Percentiles rank a stretch among this genome's conserved stretches.
phyloP scores from a whole-genome alignment of 2,329 filamentous ascomycete genomes.

The Davidsoniella eucalypti region DNA sequence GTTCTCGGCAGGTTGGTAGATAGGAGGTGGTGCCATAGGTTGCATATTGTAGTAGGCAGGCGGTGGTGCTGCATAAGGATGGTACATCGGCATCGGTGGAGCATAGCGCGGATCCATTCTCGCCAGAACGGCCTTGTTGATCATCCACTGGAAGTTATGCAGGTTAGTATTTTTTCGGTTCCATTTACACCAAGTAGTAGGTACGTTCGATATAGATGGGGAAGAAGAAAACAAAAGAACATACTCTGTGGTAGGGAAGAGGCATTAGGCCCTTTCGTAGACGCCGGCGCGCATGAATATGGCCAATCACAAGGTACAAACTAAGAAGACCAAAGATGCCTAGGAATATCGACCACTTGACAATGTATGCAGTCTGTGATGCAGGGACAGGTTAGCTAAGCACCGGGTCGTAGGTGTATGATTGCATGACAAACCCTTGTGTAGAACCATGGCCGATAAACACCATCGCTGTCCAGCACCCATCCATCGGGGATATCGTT shows the following conservation, averaged over 20 bases:
- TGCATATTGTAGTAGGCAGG: slow-evolving; percentile 31
- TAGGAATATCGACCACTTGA: slow-evolving; percentile 58
- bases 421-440: slow-evolving; percentile 14
- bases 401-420: not conserved
- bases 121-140: slow-evolving; percentile 29
- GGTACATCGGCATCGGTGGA: slow-evolving; percentile 26
- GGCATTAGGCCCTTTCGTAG: slow-evolving; percentile 49
- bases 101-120: slow-evolving; percentile 34
- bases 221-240: slow-evolving; percentile 15
- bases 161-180: not conserved
- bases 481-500: slow-evolving; percentile 16
- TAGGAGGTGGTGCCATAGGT: slow-evolving; percentile 37
- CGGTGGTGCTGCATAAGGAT: slow-evolving; percentile 23
- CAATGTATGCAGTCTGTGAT: slow-evolving; percentile 40
- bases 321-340: slow-evolving; percentile 41
- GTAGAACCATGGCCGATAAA: slow-evolving; percentile 18
- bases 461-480: slow-evolving; percentile 16
- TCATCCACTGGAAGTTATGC: slow-evolving; percentile 29
- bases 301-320: slow-evolving; percentile 49
- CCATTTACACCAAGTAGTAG: not conserved
- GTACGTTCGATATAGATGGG: not conserved
- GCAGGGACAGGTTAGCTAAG: slow-evolving; percentile 9
- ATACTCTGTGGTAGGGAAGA: slow-evolving; percentile 52
- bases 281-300: slow-evolving; percentile 51
- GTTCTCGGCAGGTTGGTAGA: slow-evolving; percentile 36